phyloP scores from a whole-genome alignment of 257 asterid species.

The Voacanga thouarsii region DNA sequence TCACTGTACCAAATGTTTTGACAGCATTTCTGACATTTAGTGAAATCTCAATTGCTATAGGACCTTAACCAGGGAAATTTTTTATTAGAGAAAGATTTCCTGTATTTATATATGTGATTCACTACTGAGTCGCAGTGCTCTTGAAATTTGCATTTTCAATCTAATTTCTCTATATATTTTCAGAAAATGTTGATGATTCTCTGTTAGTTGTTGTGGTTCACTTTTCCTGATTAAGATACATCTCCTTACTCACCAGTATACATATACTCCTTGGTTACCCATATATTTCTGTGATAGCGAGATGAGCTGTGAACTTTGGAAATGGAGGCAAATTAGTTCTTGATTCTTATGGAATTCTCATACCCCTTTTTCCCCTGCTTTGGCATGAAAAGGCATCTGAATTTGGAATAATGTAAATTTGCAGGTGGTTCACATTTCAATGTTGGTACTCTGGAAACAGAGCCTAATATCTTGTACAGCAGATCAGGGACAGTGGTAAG shows the following conservation, averaged over 20 bases:
- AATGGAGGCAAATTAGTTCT: not conserved
- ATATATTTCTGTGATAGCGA: not conserved
- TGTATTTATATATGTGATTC: not conserved
- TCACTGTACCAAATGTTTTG: not conserved
- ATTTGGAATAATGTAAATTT: constrained; percentile 6
- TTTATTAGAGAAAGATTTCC: not conserved
- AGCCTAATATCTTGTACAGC: constrained; percentile 29
- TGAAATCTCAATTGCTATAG: not conserved
- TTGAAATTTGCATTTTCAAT: not conserved
- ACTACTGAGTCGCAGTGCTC: not conserved
- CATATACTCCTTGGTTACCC: not conserved
- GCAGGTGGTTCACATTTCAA: constrained; percentile 59
- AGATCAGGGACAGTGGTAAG: constrained; percentile 52
- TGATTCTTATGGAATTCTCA: not conserved
- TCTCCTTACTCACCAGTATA: not conserved
- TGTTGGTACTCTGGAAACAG: constrained; percentile 35
- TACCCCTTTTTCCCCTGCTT: not conserved
- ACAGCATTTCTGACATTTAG: not conserved
- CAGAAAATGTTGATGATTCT: not conserved
- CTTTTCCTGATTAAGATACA: constrained; percentile 4
- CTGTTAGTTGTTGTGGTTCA: not conserved
- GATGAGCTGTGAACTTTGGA: not conserved
- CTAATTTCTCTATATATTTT: not conserved
- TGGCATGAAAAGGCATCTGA: not conserved
- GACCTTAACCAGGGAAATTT: not conserved